Base-by-base conservation (phyloP, 2,329 filamentous ascomycete genomes). In the Ceratocystis cubensis region DNA sequence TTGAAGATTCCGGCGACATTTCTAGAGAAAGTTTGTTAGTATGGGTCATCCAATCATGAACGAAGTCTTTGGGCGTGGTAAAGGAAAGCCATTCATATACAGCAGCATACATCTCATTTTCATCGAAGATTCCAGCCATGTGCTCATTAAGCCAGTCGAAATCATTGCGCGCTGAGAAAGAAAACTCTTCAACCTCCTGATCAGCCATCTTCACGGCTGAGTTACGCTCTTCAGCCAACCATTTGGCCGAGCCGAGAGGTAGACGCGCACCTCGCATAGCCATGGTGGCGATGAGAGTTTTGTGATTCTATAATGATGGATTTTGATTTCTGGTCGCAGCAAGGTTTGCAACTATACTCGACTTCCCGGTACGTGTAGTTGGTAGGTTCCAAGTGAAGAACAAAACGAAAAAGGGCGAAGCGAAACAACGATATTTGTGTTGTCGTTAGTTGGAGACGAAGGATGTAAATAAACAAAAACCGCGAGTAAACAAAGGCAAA, bases 71-170 rank as follows among this genome's bases (percentile, higher is more conserved):
- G 33, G 33, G 10, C 3, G 33, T 10, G 3, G 33, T 5, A 41
- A 5, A 41, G 37, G 10, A 41, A 41, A 2, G 37, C 37, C 2
- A 41, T 15, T 41, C 37, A 41, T 41, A 13, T 4, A 41, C 13
- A 13, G 37, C 37, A 41, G 37, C 37, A 41, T 84, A 96, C 94
- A 91, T 84, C 76, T 92, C 85, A 73, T 91, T 88, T 71, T 88
- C 86, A 72, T 86, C 88, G 75, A 97, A 96, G 73, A 99, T 90
- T 70, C 96, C 91, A 63, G 85, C 85, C 93, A 99, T 96, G 75
- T 99, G 94, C 78, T 97, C 94, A 73, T 99, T 97, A 72, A 99
- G 80, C 94, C 94, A 99, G 74, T 97, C 92, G 73, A 97, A 80
- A 75, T 99, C 94, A 76, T 97, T 96, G 67, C 89, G 85, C 69